Percentiles rank a stretch among this genome's conserved stretches.
Evolutionary conservation across 305 asterid species (phyloP).

Genomic region (Solanum aculeatissimum): DNA sequence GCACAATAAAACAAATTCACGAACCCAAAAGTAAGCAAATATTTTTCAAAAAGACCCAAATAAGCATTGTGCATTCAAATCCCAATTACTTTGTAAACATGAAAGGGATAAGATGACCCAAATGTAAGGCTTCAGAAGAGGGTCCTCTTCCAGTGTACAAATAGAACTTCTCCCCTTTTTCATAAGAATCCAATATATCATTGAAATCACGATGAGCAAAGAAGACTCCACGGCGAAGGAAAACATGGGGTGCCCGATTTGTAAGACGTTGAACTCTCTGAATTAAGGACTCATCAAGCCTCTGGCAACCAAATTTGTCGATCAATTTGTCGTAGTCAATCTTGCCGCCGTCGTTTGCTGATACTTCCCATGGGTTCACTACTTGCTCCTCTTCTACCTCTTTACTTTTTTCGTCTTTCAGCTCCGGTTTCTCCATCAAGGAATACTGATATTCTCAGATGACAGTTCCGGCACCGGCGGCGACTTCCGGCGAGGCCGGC

Average conservation of each 20-base stretch:
- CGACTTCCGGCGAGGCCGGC: background rate
- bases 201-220: slow-evolving; percentile 85
- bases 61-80: background rate
- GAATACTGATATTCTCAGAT: background rate
- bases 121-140: slow-evolving; percentile 91
- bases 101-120: slow-evolving; percentile 92
- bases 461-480: background rate
- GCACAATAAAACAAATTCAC: background rate
- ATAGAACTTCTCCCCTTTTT: slow-evolving; percentile 78
- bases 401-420: background rate
- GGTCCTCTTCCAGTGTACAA: slow-evolving; percentile 96
- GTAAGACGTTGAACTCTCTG: slow-evolving; percentile 73
- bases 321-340: slow-evolving; percentile 89
- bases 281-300: slow-evolving; percentile 57
- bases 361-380: slow-evolving; percentile 88
- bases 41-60: background rate
- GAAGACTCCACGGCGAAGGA: slow-evolving; percentile 96
- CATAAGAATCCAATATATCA: slow-evolving; percentile 65
- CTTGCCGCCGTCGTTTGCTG: slow-evolving; percentile 69
- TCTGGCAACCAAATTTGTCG: slow-evolving; percentile 84
- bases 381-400: slow-evolving; percentile 41
- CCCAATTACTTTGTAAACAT: slow-evolving; percentile 76
- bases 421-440: slow-evolving; percentile 24
- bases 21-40: background rate
- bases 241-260: slow-evolving; percentile 65